Base-by-base conservation (phyloP, 2,329 filamentous ascomycete species). In the Colletotrichum sp. region DNA sequence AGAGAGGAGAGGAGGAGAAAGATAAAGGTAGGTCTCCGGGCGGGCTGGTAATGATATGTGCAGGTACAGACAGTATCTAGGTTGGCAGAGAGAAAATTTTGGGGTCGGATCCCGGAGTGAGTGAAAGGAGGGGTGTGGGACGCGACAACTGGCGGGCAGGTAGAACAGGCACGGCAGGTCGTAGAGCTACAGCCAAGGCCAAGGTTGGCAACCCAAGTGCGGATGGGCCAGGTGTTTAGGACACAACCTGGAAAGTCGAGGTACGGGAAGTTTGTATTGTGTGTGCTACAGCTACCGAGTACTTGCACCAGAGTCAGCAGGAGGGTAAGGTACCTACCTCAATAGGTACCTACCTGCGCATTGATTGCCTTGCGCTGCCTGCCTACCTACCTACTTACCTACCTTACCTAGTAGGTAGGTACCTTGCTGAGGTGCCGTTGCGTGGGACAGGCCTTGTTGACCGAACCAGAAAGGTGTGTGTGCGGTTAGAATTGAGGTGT, bases 1-100 rank as follows among this genome's bases (percentile, higher is more conserved):
- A 79, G 75, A 79, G 75, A 79, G 43, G 43, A 52, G 78, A 80
- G 79, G 78, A 74, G 77, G 78, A 79, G 77, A 75, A 76, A 32
- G 78, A 74, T 55, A 69, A 65, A 75, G 74, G 64, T 71, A 63
- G n/a, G 74, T 72, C 73, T 76, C 69, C 66, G 77, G 80, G 79
- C 77, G 75, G 79, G 69, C 69, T 77, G 76, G 70, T 30, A 68
- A 69, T 58, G 74, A 76, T 71, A 76, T 70, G 71, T 77, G 73
- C 74, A 77, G 65, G 73, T 63, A 36, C 59, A 52, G 43, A 16
- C 26, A 18, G 66, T 61, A 56, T 61, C 36, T 71, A 66, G 63
- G 56, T 73, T 73, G 69, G 70, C 56, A 75, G 75, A 75, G n/a
- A 74, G 76, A 77, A 78, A 73, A 34, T 77, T 77, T 77, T 77